These are phyloP conservation scores for Mycoemilia scoparia DNA, from an alignment of 192 early-diverging fungal genomes.

Conservation along the genomic window DNA sequence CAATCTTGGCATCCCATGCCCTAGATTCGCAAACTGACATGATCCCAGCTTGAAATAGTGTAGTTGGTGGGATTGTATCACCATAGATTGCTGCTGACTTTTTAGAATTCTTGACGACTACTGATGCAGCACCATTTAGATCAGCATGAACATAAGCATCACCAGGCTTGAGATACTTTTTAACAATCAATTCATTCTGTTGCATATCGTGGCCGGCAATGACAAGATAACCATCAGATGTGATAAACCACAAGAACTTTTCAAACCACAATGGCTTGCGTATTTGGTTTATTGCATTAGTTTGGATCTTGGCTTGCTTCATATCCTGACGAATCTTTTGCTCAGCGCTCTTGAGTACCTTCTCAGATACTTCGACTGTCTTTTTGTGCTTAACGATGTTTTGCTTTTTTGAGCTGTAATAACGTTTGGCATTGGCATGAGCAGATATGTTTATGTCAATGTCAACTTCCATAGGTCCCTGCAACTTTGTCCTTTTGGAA, in stretches of 20 bases:
- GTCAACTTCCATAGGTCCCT: constrained; percentile 38
- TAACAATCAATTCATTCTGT: constrained; percentile 86
- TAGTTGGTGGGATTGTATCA: constrained; percentile 62
- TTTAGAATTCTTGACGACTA: constrained; percentile 69
- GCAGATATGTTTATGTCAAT: constrained; percentile 78
- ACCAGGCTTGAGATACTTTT: constrained; percentile 38
- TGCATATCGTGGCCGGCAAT: constrained; percentile 81
- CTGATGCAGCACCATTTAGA: constrained; percentile 75
- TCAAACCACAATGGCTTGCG: constrained; percentile 97
- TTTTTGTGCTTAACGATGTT: constrained; percentile 80
- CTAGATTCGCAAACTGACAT: constrained; percentile 88
- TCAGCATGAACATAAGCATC: constrained; percentile 91
- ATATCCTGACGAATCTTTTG: constrained; percentile 72
- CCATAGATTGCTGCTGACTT: constrained; percentile 1
- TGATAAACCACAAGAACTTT: constrained; percentile 92
- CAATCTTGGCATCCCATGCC: constrained; percentile 95
- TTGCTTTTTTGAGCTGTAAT: constrained; percentile 70
- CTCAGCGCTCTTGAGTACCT: constrained; percentile 81
- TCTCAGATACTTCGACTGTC: constrained; percentile 62
- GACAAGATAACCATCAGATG: constrained; percentile 80
- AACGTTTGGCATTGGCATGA: constrained; percentile 73
- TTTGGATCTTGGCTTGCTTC: constrained; percentile 54
- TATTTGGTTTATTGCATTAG: constrained; percentile 56
- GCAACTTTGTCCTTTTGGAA: constrained; percentile 17
- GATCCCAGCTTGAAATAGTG: constrained; percentile 83